Evolutionary conservation across 1,139 yeast genomes (phyloP), one percentile per base, ranked within the genome.

Genomic region (Scheffersomyces segobiensis): DNA sequence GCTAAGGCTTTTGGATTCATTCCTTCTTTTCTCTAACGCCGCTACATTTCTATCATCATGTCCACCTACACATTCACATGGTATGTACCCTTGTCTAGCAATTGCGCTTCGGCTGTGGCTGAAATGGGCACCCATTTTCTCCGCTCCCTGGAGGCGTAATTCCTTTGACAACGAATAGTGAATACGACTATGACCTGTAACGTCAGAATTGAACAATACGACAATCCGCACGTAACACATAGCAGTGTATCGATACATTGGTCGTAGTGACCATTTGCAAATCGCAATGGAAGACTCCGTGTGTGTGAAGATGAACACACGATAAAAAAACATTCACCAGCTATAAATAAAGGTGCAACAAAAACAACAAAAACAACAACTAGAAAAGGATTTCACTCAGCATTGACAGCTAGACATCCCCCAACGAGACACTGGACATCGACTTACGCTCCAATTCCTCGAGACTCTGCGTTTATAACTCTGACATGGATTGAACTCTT

Each of bases 21-120:
- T 32, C 42, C 42, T 32, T 32, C 42, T 32, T 32, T 32, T 32
- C 17, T 32, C 42, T 32, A 10, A 32, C 39, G 12, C 42, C 42
- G 42, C 17, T 32, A 32, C 12, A 32, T 14, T 10, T 32, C 42
- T 32, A 20, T 14, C 51, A 18, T 12, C 12, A 53, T 53, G 55
- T 49, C 55, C 39, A 46, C 46, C 17, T 55, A 57, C 46, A 60
- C 61, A 20, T 60, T 60, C 57, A 56, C 57, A 57, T 60, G 62
- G 62, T 60, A 54, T 17, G 62, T 57, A n/a, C 19, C 19, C 14
- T 7, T 20, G 50, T 17, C 8, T 18, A 7, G 42, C 42, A 32
- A 10, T 10, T 32, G 17, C 42, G 14, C 42, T 14, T 10, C 7
- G 17, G 42, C 14, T 32, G 42, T 32, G 42, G 42, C 42, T 32